Evolutionary conservation across 2,329 filamentous ascomycete genomes (phyloP).

Genomic region (Cladorrhinum sp.): DNA sequence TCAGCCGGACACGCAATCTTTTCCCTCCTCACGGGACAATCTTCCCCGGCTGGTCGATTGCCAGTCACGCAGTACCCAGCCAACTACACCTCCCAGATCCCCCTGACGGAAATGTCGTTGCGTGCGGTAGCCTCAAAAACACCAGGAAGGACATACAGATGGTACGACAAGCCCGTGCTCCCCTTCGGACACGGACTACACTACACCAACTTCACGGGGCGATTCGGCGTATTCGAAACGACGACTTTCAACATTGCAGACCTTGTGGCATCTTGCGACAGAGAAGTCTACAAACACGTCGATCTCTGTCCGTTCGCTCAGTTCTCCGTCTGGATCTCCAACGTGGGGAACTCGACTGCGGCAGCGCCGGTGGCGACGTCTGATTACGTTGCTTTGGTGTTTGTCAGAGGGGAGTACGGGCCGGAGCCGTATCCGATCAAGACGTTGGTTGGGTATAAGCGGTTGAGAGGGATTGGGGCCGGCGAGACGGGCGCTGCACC

Average conservation of each 20-base stretch:
- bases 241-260: neutral
- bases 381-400: slow-evolving; percentile 53
- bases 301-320: slow-evolving; percentile 44
- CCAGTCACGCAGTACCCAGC: slow-evolving; percentile 56
- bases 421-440: slow-evolving; percentile 52
- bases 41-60: slow-evolving; percentile 51
- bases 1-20: slow-evolving; percentile 55
- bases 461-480: slow-evolving; percentile 40
- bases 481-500: slow-evolving; percentile 32
- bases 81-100: slow-evolving; percentile 46
- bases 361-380: too few relatives aligned
- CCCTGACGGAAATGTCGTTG: slow-evolving; percentile 56
- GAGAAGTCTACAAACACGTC: slow-evolving; percentile 22
- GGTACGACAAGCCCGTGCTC: slow-evolving; percentile 50
- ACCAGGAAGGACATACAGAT: slow-evolving; percentile 57
- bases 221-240: slow-evolving; percentile 15
- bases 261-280: neutral
- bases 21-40: slow-evolving; percentile 50
- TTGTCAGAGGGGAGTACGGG: slow-evolving; percentile 44
- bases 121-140: slow-evolving; percentile 36
- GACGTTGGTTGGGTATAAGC: slow-evolving; percentile 48
- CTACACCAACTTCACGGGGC: slow-evolving; percentile 51
- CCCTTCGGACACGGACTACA: slow-evolving; percentile 56
- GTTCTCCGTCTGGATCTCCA: slow-evolving; percentile 41
- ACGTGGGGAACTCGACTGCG: slow-evolving; percentile 45